Evolutionary conservation across 805 yeast species (phyloP), one percentile per base, ranked within the genome.

Genomic region (Ogataea methylovora): DNA sequence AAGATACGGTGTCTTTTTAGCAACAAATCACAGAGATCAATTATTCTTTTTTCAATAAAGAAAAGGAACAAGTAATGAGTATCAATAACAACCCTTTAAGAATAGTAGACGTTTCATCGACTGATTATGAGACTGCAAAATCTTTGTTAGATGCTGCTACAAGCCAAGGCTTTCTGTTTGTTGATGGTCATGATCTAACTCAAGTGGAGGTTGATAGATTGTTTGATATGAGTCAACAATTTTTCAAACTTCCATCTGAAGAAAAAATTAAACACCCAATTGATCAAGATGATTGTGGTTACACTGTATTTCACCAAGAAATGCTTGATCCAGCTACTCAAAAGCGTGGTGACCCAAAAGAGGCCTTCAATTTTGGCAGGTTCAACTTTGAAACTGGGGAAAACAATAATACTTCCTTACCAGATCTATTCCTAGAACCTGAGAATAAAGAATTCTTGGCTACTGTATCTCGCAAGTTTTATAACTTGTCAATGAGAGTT

Each of bases 321-420:
- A 73, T 63, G 46, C 48, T 60, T 9, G 66, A 61, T 37, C 57
- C 61, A 4, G 51, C 51, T 14, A 41, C 45, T 26, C 51, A 48
- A 26, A 46, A 40, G 30, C 11, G 11, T 20, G 79, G 80, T 5
- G 84, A 77, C 51, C 80, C 78, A 25, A 77, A 77, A 45, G 82
- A 77, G 50, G 84, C 81, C 0, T 71, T 76, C 57, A 82, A 83
- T 48, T 71, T 80, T 45, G 73, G 76, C 21, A 52, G 59, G 17
- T 61, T 77, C 41, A 54, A 73, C 45, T 66, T 73, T 32, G 38
- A 46, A n/a, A 63, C 68, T 15, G 84, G 83, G 15, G 48, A 45
- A 34, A 34, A 40, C 29, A 49, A 51, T 14, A 43, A 50, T 27
- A 57, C 63, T 21, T 54, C 54, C 4, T 49, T 77, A 17, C 87